Conservation (phyloP, 176 grass and related monocot genomes). For the Aegilops longissima region DNA sequence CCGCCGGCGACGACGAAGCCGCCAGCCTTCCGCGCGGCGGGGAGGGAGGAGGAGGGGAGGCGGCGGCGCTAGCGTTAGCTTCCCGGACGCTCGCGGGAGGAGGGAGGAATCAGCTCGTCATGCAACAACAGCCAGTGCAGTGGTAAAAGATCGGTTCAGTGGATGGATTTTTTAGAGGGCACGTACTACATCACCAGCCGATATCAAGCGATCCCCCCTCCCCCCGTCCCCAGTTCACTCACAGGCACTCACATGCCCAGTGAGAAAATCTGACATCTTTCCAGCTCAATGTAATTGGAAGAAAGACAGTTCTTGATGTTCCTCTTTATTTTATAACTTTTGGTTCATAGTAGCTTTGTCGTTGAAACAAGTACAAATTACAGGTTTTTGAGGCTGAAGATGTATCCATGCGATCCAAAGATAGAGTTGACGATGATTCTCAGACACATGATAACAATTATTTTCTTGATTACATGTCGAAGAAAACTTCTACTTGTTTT, state of each 20-base stretch:
- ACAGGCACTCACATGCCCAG: not conserved
- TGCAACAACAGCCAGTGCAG: constrained; percentile 7
- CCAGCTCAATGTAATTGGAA: constrained; percentile 13
- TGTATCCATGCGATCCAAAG: constrained; percentile 50
- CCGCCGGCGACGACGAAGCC: no score
- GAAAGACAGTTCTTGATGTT: not conserved
- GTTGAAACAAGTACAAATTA: constrained; percentile 30
- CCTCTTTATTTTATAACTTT: constrained; percentile 2
- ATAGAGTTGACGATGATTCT: constrained; percentile 41
- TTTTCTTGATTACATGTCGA: constrained; percentile 29
- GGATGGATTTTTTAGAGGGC: not conserved
- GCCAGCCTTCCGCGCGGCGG: no score
- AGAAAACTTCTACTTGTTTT: constrained; percentile 12
- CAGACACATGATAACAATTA: constrained; percentile 29
- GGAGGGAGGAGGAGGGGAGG: no score
- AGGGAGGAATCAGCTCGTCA: no score
- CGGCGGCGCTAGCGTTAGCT: no score
- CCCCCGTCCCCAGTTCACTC: not conserved
- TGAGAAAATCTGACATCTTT: not conserved
- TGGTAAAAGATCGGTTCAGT: not conserved
- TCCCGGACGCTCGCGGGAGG: no score
- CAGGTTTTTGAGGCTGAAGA: constrained; percentile 71
- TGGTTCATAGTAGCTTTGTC: constrained; percentile 24
- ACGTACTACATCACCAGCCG: not conserved
- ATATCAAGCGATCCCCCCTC: not conserved